These are phyloP conservation scores for Hordeum pubiflorum DNA, from an alignment of 202 grass and related monocot species.

Conservation along the genomic window DNA sequence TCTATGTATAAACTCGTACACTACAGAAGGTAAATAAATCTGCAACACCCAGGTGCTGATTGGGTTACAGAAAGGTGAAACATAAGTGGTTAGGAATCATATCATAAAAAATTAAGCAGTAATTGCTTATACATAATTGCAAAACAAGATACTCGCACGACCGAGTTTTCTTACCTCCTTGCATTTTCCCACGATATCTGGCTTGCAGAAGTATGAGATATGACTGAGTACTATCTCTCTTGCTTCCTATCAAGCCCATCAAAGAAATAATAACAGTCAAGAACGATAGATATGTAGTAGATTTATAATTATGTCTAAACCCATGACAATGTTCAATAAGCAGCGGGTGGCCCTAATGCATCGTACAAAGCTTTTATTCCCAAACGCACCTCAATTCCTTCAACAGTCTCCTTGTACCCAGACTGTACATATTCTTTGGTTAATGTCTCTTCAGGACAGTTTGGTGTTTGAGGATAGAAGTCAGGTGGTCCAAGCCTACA, in stretches of 20 bases:
- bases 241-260: slow-evolving; percentile 56
- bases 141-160: background rate
- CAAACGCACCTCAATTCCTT: slow-evolving; percentile 94
- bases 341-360: background rate
- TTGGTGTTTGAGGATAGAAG: slow-evolving; percentile 85
- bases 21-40: background rate
- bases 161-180: slow-evolving; percentile 68
- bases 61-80: slow-evolving; percentile 1
- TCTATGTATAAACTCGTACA: background rate
- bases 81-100: background rate
- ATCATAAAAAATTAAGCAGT: background rate
- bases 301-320: background rate
- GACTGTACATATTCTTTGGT: slow-evolving; percentile 89
- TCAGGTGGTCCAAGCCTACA: slow-evolving; percentile 94
- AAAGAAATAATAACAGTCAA: slow-evolving; percentile 21
- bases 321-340: background rate
- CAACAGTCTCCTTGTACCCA: slow-evolving; percentile 97
- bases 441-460: slow-evolving; percentile 94
- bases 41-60: background rate
- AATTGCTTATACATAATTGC: background rate
- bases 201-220: slow-evolving; percentile 58
- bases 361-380: background rate
- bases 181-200: slow-evolving; percentile 65
- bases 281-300: background rate
- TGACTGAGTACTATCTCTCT: slow-evolving; percentile 81